These are phyloP conservation scores for Polytrichum commune DNA, from an alignment of 225 moss, liverwort and hornwort genomes.

Conservation along the genomic window DNA sequence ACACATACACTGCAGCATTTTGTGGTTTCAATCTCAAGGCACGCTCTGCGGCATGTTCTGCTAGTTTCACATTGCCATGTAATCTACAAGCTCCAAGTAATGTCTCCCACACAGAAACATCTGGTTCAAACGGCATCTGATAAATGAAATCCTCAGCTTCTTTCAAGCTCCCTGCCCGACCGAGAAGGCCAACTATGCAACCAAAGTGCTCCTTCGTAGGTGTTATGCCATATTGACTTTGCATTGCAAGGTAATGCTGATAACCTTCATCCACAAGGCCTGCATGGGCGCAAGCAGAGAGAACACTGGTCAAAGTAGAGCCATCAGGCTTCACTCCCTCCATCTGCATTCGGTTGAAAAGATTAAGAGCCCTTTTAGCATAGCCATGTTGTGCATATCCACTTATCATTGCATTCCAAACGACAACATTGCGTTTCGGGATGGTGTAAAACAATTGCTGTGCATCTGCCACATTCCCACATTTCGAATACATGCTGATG, in stretches of 20 bases:
- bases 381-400: conserved; percentile 39
- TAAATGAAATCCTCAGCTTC: conserved; percentile 35
- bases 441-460: conserved; percentile 31
- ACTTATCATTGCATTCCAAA: conserved; percentile 56
- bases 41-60: conserved; percentile 32
- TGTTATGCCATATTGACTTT: conserved; percentile 19
- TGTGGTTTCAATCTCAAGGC: conserved; percentile 33
- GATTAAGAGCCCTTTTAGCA: conserved; percentile 25
- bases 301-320: conserved; percentile 37
- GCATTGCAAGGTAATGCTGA: conserved; percentile 26
- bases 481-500: conserved; percentile 51
- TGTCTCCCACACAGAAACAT: conserved; percentile 43
- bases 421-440: conserved; percentile 30
- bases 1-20: conserved; percentile 41
- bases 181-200: conserved; percentile 47
- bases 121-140: conserved; percentile 26
- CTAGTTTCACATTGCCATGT: conserved; percentile 42
- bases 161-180: conserved; percentile 43
- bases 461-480: conserved; percentile 40
- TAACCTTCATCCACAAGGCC: conserved; percentile 37
- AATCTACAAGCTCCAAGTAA: conserved; percentile 52
- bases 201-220: conserved; percentile 47
- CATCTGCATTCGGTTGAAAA: conserved; percentile 24
- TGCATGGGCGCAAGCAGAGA: conserved; percentile 56
- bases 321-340: conserved; percentile 38